Conservation (phyloP, 2,329 filamentous ascomycete species). For the Penicillium sp. region DNA sequence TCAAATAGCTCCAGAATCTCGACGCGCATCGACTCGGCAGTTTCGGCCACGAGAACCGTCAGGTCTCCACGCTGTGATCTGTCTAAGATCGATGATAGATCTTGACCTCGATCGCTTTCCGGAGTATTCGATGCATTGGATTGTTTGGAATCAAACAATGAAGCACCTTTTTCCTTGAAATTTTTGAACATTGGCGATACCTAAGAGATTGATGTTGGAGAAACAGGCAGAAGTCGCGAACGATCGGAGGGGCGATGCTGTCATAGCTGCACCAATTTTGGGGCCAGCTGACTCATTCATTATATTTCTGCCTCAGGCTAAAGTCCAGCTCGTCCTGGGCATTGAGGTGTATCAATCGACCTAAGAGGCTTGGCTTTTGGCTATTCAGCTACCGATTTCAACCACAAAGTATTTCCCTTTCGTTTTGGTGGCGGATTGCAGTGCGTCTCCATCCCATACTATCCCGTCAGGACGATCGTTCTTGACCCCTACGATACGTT, state of each 20-base stretch:
- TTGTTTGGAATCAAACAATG: slow-evolving; percentile 30
- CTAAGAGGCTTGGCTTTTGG: not conserved
- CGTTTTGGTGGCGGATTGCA: slow-evolving; percentile 65
- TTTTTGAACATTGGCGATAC: slow-evolving; percentile 33
- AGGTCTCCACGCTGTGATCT: slow-evolving; percentile 45
- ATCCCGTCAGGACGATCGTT: slow-evolving; percentile 44
- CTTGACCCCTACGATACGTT: slow-evolving; percentile 34
- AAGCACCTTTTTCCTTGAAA: slow-evolving; percentile 34
- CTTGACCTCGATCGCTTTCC: slow-evolving; percentile 34
- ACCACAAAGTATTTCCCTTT: slow-evolving; percentile 77
- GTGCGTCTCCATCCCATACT: slow-evolving; percentile 69
- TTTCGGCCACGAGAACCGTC: slow-evolving; percentile 42
- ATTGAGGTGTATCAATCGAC: too few relatives aligned
- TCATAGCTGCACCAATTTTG: slow-evolving; percentile 4
- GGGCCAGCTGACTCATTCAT: slow-evolving; percentile 8
- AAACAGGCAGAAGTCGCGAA: not conserved
- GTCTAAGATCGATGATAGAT: slow-evolving; percentile 45
- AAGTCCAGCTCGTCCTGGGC: not conserved
- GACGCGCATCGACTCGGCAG: slow-evolving; percentile 44
- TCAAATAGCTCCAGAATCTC: slow-evolving; percentile 42
- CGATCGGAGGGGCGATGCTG: slow-evolving; percentile 8
- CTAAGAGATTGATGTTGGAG: not conserved
- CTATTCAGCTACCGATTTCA: slow-evolving; percentile 42
- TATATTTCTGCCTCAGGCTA: slow-evolving; percentile 2
- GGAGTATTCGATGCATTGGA: slow-evolving; percentile 24